These are phyloP conservation scores for Ascochyta fabae DNA, from an alignment of 2,329 filamentous ascomycete genomes.

Conservation along the genomic window DNA sequence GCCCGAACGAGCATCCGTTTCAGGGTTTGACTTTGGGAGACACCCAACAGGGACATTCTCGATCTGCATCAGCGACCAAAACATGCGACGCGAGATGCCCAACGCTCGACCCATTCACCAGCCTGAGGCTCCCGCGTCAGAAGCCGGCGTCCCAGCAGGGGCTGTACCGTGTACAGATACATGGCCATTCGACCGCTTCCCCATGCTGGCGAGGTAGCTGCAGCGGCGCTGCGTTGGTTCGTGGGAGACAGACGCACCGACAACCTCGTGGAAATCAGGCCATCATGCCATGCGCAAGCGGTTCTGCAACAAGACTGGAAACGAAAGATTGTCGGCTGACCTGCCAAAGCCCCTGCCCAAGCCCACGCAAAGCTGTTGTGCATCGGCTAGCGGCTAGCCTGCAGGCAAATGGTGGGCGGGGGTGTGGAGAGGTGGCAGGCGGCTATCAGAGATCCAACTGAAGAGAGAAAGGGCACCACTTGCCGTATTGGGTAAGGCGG, in stretches of 20 bases:
- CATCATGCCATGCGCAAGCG: conserved; percentile 9
- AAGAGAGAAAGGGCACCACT: conserved; percentile 14
- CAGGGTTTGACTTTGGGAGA: not conserved
- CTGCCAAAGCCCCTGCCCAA: conserved; percentile 5
- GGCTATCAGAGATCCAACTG: conserved; percentile 4
- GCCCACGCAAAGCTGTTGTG: conserved; percentile 6
- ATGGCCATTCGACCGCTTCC: conserved; percentile 15
- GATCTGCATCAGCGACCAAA: conserved; percentile 1
- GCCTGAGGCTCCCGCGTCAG: not conserved
- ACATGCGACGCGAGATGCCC: not conserved
- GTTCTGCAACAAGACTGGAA: not conserved
- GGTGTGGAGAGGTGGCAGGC: not conserved
- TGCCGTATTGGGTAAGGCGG: conserved; percentile 3
- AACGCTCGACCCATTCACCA: not conserved
- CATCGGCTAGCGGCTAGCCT: conserved; percentile 1
- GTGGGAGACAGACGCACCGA: conserved; percentile 3
- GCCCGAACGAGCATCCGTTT: conserved; percentile 5
- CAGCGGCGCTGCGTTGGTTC: not conserved
- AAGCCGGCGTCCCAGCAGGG: not conserved
- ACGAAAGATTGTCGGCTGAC: conserved; percentile 9
- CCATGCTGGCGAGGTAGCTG: conserved; percentile 15
- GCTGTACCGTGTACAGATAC: not conserved
- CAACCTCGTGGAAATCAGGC: conserved; percentile 3
- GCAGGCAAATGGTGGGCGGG: not conserved
- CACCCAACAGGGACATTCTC: not conserved